Evolutionary conservation across 2,329 filamentous ascomycete genomes (phyloP).

Genomic region (Arthrinium phaeospermum): DNA sequence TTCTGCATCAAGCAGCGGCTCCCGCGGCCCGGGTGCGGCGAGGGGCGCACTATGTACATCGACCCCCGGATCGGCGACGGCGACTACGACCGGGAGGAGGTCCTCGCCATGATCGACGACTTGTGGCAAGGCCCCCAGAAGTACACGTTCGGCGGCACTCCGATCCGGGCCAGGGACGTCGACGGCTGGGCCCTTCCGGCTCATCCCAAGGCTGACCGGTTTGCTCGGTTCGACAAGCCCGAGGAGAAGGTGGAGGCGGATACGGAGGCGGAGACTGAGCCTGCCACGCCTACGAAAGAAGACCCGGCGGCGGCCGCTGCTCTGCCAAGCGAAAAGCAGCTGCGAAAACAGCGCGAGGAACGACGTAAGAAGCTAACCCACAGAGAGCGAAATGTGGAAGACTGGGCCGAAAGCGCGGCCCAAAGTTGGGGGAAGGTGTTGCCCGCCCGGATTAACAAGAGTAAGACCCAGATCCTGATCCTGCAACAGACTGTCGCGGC

Average conservation of each 20-base stretch:
- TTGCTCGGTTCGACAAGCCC: background rate
- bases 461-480: background rate
- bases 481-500: background rate
- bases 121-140: background rate
- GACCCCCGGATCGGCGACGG: background rate
- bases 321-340: background rate
- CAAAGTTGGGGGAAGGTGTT: background rate
- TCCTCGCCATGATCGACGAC: background rate
- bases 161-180: background rate
- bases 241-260: background rate
- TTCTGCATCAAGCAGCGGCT: constrained; percentile 4
- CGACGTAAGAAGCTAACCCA: background rate
- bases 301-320: background rate
- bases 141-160: background rate
- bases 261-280: background rate
- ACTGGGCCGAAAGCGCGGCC: background rate
- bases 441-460: background rate
- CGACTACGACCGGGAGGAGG: background rate
- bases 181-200: background rate
- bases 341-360: background rate
- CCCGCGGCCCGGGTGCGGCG: background rate
- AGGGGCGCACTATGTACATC: background rate
- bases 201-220: background rate
- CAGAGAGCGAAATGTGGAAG: background rate
- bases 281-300: background rate